Evolutionary conservation across 345 rosid species (phyloP), one percentile per base, ranked within the genome.

Genomic region (Boechera stricta): DNA sequence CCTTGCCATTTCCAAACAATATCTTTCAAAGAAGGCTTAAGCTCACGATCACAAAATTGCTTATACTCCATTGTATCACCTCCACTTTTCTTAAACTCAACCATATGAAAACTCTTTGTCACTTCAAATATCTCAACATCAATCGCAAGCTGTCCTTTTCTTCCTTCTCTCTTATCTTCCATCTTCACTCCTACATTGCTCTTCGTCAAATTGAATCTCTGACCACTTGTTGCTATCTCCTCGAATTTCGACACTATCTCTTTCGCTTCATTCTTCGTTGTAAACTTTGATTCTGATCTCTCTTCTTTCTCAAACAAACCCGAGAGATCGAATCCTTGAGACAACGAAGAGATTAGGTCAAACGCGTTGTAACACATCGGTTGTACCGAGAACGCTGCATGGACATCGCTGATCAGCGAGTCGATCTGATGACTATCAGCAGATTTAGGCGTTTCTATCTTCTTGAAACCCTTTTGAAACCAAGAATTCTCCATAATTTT

Each of bases 1-100:
- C 89, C 93, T 67, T 90, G 84, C 95, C 97, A 94, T 39, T 84
- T 83, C 96, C 98, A 89, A 5, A 91, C 97, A n/a, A 94, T 92
- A 63, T 91, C 98, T 73, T 87, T 85, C 6, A 94, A 86, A 28
- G 94, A 90, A 18, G 96, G 93, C 76, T 82, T 94, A 67, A 94
- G 72, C 71, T 79, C 96, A 5, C 72, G 77, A 74, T 87, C 85
- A 51, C 87, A 91, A 49, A 94, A 91, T 4, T 85, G 61, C 42
- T 68, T 82, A 64, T 91, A 94, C 77, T 94, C 97, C 68, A 90
- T 71, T 4, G 98, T 90, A 79, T 94, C 96, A 31, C 98, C 98
- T 4, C 84, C 60, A 9, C 81, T 58, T 59, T 94, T 94, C 86
- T 86, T 94, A 28, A 91, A 21, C 80, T 91, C 96, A 75, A 94